phyloP scores from a whole-genome alignment of 169 alveolate species.

The Cryptosporidium xiaoi region DNA sequence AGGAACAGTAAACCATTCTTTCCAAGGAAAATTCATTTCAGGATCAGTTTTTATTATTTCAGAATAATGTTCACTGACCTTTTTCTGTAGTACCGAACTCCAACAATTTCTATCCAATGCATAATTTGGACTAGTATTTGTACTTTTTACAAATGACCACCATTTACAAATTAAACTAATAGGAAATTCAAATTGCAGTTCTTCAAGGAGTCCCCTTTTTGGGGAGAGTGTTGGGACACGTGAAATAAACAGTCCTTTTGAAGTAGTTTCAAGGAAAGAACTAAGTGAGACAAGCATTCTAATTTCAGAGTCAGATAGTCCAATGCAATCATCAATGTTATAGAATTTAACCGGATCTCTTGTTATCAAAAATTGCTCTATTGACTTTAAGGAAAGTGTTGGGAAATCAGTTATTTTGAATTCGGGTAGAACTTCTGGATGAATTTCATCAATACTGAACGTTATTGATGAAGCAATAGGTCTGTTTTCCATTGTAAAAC shows the following conservation, averaged over 20 bases:
- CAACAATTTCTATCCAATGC: slow-evolving; percentile 14
- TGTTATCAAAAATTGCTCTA: slow-evolving; percentile 25
- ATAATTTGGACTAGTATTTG: slow-evolving; percentile 20
- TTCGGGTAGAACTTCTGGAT: slow-evolving; percentile 3
- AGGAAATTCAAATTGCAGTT: slow-evolving; percentile 51
- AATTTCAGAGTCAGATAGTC: slow-evolving; percentile 25
- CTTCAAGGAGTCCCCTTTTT: slow-evolving; percentile 37
- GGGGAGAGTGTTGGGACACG: slow-evolving; percentile 14
- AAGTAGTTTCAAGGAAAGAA: slow-evolving; percentile 43
- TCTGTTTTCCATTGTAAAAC: slow-evolving; percentile 53
- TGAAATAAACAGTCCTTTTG: slow-evolving; percentile 21
- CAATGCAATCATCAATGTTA: slow-evolving; percentile 6
- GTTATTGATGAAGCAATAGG: slow-evolving; percentile 13
- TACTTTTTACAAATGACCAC: slow-evolving; percentile 25
- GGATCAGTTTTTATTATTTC: slow-evolving; percentile 24
- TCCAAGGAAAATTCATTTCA: slow-evolving; percentile 41
- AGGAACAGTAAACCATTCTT: slow-evolving; percentile 53
- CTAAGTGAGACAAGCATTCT: slow-evolving; percentile 46
- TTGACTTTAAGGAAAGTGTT: slow-evolving; percentile 56
- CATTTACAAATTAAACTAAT: slow-evolving; percentile 38
- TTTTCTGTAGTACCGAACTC: slow-evolving; percentile 39
- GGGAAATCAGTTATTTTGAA: slow-evolving; percentile 24
- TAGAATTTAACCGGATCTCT: slow-evolving; percentile 41
- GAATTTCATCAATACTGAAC: slow-evolving; percentile 9
- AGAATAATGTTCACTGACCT: background rate